Evolutionary conservation across 2,329 filamentous ascomycete genomes (phyloP).

Genomic region (Penicillium hesseltinei): DNA sequence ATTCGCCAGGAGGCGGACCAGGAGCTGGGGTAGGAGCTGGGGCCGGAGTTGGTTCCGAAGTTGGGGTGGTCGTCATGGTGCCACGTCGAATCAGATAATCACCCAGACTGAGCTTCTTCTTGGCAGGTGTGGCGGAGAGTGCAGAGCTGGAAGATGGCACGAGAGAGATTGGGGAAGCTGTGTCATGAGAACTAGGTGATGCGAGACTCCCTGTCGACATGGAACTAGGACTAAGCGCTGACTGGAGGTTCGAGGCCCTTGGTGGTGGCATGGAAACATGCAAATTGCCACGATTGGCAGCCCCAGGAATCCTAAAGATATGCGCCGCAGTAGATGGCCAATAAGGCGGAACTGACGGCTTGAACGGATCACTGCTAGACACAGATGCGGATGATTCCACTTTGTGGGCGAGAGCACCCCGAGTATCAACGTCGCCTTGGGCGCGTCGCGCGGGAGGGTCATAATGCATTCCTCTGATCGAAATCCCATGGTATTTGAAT

Average conservation of each 20-base stretch:
- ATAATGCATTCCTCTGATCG: not conserved
- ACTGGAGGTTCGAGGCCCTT: slow-evolving; percentile 21
- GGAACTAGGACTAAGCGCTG: slow-evolving; percentile 29
- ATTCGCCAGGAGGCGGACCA: not conserved
- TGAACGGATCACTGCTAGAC: slow-evolving; percentile 15
- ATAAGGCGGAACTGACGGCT: slow-evolving; percentile 28
- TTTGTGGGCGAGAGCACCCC: slow-evolving; percentile 32
- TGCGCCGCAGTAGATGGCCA: slow-evolving; percentile 42
- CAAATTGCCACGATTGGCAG: slow-evolving; percentile 21
- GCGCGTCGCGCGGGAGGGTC: slow-evolving; percentile 6
- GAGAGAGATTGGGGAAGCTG: slow-evolving; percentile 21
- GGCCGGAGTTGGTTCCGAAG: slow-evolving; percentile 32
- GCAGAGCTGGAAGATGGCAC: slow-evolving; percentile 28
- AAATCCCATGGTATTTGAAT: slow-evolving; percentile 8
- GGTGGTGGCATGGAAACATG: slow-evolving; percentile 30
- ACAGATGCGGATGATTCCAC: not conserved
- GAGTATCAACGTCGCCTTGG: slow-evolving; percentile 48
- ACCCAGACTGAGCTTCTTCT: slow-evolving; percentile 52
- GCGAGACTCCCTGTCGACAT: slow-evolving; percentile 31
- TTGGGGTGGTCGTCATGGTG: slow-evolving; percentile 39
- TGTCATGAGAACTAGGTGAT: slow-evolving; percentile 30
- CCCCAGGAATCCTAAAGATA: slow-evolving; percentile 31
- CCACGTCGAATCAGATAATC: slow-evolving; percentile 49
- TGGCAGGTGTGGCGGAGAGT: slow-evolving; percentile 47
- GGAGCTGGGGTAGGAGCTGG: not conserved